Base-by-base conservation (phyloP, 148 eudicot species). In the Diospyros lotus region DNA sequence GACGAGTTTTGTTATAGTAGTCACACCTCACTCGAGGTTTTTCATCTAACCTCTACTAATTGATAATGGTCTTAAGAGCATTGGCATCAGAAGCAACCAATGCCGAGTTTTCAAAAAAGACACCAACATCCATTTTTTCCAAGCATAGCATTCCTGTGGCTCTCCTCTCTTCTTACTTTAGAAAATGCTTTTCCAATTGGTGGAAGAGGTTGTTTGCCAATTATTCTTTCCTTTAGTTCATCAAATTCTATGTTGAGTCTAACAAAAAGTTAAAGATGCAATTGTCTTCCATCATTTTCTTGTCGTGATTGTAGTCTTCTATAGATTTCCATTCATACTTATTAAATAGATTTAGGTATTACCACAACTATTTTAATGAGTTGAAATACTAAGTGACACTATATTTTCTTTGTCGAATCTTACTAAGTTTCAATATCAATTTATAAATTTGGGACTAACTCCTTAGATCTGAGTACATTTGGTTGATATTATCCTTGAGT, bases 311-410 rank as follows among this genome's bases (percentile, higher is more conserved):
- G 38, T 7, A 68, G 46, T 68, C 71, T 2, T 68, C 55, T 1
- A 9, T n/a, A 13, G 56, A 68, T 50, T 68, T 68, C 56, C 71
- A 68, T 56, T 68, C 71, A 38, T 68, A 68, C 12, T 68, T 13
- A 48, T 48, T 68, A 51, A 68, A 68, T 7, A 68, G 8, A 46
- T 68, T 56, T 1, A 68, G n/a, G 54, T 68, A 58, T 48, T 68
- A 56, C 71, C 71, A 68, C 4, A 68, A 1, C 28, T 39, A 3
- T 3, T 68, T 68, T 39, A 58, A 15, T 11, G 60, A 58, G 14
- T 58, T 58, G 60, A 58, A 58, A 13, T 58, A 58, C 60, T 13
- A 11, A 12, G 60, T 58, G 28, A 15, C 60, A 58, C 0, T 10
- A 4, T 58, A 3, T 17, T 58, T 17, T 10, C 60, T 17, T 58